A percentile compares a stretch with the other conserved stretches of the same genome.
Evolutionary conservation across 2,329 filamentous ascomycete genomes (phyloP).

Genomic region (Colletotrichum sojae): DNA sequence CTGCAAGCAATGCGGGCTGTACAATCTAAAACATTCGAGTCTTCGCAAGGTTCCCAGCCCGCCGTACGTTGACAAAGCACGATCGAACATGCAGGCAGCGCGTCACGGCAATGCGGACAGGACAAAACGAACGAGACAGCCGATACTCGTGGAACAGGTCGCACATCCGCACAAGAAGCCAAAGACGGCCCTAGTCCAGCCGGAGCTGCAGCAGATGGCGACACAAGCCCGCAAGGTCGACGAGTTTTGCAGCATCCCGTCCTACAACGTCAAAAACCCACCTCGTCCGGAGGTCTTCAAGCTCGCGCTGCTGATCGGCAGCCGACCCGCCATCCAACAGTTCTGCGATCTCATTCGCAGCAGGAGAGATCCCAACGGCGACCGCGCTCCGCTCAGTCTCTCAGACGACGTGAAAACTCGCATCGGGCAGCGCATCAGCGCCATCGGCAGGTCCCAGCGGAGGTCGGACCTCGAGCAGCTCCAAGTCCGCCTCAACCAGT

Average conservation of each 20-base stretch:
- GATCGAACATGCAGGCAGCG: neutral
- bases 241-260: neutral
- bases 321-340: neutral
- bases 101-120: neutral
- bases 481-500: neutral
- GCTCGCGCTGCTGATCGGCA: neutral
- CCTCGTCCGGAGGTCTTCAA: neutral
- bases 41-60: neutral
- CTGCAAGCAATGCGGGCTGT: conserved; percentile 25
- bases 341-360: neutral
- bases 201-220: neutral
- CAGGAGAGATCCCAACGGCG: neutral
- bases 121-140: neutral
- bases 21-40: neutral
- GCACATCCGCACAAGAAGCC: neutral
- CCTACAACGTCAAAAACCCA: neutral
- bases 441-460: neutral
- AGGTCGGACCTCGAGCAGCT: neutral
- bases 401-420: neutral
- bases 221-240: neutral
- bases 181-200: neutral
- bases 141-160: neutral
- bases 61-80: no score
- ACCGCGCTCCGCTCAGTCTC: neutral
- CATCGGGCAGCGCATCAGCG: neutral